Conservation (phyloP, 306 rosid genomes). For the Trifolium repens region DNA sequence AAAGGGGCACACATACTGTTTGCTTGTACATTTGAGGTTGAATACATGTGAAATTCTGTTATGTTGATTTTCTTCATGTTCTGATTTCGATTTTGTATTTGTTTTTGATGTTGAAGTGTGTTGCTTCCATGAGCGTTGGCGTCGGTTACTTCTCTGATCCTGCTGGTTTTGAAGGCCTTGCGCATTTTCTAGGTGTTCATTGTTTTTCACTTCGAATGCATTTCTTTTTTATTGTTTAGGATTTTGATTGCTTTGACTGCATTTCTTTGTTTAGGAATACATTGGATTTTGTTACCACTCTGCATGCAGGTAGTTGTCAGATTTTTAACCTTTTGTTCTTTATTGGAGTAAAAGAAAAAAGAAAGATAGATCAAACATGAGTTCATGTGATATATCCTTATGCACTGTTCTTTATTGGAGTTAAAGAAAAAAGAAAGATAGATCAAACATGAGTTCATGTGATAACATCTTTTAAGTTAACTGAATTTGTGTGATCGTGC, state of each 20-base stretch:
- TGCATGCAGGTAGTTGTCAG: background rate
- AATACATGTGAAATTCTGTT: too few relatives aligned
- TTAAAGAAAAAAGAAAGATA: too few relatives aligned
- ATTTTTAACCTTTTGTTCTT: slow-evolving; percentile 1
- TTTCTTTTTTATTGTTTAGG: too few relatives aligned
- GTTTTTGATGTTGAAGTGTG: slow-evolving; percentile 54
- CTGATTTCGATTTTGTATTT: slow-evolving; percentile 2
- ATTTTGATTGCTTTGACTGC: slow-evolving; percentile 9
- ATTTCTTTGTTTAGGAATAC: background rate
- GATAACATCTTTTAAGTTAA: slow-evolving; percentile 30
- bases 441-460: background rate
- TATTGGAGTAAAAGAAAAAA: background rate
- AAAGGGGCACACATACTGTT: too few relatives aligned
- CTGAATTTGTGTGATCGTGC: slow-evolving; percentile 44
- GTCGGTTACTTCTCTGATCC: slow-evolving; percentile 93
- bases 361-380: slow-evolving; percentile 11
- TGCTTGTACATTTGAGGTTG: too few relatives aligned
- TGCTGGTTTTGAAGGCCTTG: slow-evolving; percentile 88
- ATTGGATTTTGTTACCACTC: slow-evolving; percentile 21
- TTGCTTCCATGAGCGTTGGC: slow-evolving; percentile 93
- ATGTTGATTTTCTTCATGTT: too few relatives aligned
- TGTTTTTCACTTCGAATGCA: background rate
- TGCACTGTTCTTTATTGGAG: background rate
- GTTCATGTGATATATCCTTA: slow-evolving; percentile 19
- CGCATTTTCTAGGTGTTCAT: slow-evolving; percentile 83